These are phyloP conservation scores for Umbelopsis vinacea DNA, from an alignment of 192 early-diverging fungal species.

Conservation along the genomic window DNA sequence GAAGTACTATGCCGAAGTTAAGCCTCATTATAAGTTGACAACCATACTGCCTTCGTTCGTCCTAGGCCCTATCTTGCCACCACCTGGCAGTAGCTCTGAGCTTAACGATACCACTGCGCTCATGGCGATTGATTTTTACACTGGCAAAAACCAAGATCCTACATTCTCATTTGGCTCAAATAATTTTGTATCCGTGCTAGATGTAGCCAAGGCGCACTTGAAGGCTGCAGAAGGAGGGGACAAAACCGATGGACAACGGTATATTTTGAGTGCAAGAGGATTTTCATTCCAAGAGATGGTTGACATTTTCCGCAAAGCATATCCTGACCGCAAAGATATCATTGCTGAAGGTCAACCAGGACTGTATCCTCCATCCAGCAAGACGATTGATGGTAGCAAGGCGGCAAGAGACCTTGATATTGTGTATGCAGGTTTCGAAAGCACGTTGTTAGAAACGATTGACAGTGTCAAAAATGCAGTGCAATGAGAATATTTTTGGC, in stretches of 20 bases:
- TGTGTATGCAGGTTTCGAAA: background rate
- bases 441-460: background rate
- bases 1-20: background rate
- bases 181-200: background rate
- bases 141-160: conserved; percentile 3
- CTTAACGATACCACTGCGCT: background rate
- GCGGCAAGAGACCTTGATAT: background rate
- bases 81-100: background rate
- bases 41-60: background rate
- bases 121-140: background rate
- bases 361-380: background rate
- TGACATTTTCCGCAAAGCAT: background rate
- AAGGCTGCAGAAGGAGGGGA: background rate
- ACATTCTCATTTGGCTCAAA: background rate
- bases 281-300: background rate
- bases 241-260: conserved; percentile 12
- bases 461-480: background rate
- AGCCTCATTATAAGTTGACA: too few species aligned
- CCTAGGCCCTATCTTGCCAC: background rate
- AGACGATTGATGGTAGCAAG: conserved; percentile 15
- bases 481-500: background rate
- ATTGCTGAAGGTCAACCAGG: conserved; percentile 24
- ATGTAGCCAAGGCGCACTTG: conserved; percentile 14
- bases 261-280: background rate
- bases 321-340: background rate